A percentile compares a stretch with the other conserved stretches of the same genome.
These are phyloP conservation scores for Anaeramoeba ignava DNA, from an alignment of 78 protist genomes.

Conservation along the genomic window DNA sequence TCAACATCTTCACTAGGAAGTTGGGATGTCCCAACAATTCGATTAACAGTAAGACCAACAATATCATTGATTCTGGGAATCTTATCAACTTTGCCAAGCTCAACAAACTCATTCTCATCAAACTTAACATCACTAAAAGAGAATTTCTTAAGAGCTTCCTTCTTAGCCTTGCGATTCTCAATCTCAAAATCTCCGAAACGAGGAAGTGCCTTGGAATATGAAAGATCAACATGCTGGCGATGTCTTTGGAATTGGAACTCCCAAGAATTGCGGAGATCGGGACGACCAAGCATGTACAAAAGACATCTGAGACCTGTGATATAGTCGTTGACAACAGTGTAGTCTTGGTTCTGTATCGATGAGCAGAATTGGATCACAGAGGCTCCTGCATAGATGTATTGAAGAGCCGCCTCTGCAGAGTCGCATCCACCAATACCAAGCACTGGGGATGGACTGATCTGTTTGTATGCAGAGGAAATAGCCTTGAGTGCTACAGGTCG, in stretches of 20 bases:
- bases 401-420: neutral
- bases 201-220: no score
- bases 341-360: slow-evolving; percentile 4
- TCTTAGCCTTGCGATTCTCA: no score
- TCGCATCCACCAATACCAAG: slow-evolving; percentile 14
- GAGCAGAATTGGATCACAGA: slow-evolving; percentile 16
- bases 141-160: no score
- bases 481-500: slow-evolving; percentile 11
- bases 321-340: neutral
- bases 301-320: slow-evolving; percentile 3
- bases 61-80: no score
- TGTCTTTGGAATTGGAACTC: slow-evolving; percentile 59
- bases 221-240: no score
- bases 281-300: slow-evolving; percentile 5
- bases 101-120: no score
- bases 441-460: slow-evolving; percentile 1
- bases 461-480: neutral
- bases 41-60: no score
- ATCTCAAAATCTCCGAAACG: no score
- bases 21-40: no score
- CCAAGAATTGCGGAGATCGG: slow-evolving; percentile 7
- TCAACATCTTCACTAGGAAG: no score
- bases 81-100: no score
- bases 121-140: no score
- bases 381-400: slow-evolving; percentile 14